A percentile compares a stretch with the other conserved stretches of the same genome.
Conservation (phyloP, 2,329 filamentous ascomycete species). For the Aspergillus thermomutatus region DNA sequence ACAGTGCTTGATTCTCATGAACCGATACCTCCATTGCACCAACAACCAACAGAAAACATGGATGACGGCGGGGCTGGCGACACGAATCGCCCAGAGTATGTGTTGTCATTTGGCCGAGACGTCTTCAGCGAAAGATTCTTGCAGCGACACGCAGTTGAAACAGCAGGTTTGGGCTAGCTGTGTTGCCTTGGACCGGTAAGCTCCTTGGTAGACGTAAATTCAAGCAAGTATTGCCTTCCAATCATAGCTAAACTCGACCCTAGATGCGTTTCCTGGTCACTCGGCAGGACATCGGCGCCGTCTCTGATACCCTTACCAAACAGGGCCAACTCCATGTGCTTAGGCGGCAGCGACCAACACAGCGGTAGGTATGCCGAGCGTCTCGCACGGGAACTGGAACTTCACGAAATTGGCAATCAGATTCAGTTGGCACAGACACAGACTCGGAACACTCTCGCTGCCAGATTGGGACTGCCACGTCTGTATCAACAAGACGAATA, state of each 20-base stretch:
- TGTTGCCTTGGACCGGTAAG: constrained; percentile 16
- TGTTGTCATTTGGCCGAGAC: constrained; percentile 5
- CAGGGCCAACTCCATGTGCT: not conserved
- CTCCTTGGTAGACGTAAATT: not conserved
- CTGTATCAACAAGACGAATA: constrained; percentile 18
- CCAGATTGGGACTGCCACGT: constrained; percentile 6
- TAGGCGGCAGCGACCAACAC: not conserved
- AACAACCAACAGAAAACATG: constrained; percentile 18
- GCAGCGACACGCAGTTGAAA: constrained; percentile 1
- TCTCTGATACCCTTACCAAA: constrained; percentile 7
- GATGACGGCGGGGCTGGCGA: constrained; percentile 18
- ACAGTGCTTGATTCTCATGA: constrained; percentile 19
- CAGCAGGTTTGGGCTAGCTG: constrained; percentile 16
- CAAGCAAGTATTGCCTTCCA: no score
- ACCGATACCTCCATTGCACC: constrained; percentile 20
- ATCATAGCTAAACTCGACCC: not conserved
- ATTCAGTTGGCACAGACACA: constrained; percentile 19
- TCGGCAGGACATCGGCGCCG: constrained; percentile 13
- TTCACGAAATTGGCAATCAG: constrained; percentile 18
- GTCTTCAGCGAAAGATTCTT: not conserved
- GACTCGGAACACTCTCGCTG: constrained; percentile 10
- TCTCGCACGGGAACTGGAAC: constrained; percentile 1
- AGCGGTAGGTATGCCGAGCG: not conserved
- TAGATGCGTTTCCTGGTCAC: constrained; percentile 21
- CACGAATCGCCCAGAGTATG: constrained; percentile 17